A percentile compares a stretch with the other conserved stretches of the same genome.
These are phyloP conservation scores for Myriosclerotinia curreyana DNA, from an alignment of 2,329 filamentous ascomycete species.

Conservation along the genomic window DNA sequence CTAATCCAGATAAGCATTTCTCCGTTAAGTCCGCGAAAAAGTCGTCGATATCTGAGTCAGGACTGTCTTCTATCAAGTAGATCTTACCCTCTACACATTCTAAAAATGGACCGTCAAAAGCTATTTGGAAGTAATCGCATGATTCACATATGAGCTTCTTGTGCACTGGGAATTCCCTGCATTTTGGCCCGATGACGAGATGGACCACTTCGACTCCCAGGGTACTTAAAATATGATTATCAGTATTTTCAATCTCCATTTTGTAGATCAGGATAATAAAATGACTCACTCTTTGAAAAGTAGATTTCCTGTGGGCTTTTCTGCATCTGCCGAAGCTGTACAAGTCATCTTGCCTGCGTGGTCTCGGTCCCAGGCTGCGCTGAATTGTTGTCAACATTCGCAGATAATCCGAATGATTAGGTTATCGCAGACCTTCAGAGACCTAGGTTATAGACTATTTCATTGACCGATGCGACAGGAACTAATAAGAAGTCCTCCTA, in stretches of 20 bases:
- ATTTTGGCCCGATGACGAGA: not conserved
- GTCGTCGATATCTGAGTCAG: no score
- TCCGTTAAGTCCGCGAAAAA: no score
- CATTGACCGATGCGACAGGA: no score
- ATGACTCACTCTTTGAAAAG: not conserved
- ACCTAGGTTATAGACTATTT: no score
- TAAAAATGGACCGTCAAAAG: not conserved
- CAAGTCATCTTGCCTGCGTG: not conserved
- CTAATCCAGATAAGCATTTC: no score
- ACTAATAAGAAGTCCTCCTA: no score
- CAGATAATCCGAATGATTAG: no score
- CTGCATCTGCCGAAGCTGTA: not conserved
- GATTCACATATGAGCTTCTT: constrained; percentile 10
- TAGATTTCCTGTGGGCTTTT: not conserved
- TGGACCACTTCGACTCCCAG: not conserved
- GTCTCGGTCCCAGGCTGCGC: not conserved
- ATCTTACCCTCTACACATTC: not conserved
- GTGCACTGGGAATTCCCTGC: not conserved
- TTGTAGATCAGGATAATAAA: not conserved
- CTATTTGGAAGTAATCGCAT: not conserved
- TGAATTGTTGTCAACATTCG: not conserved
- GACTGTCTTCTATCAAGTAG: not conserved
- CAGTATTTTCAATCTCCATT: not conserved
- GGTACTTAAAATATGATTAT: not conserved
- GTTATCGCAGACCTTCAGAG: no score